These are phyloP conservation scores for Diospyros lotus DNA, from an alignment of 148 eudicot genomes.

Conservation along the genomic window DNA sequence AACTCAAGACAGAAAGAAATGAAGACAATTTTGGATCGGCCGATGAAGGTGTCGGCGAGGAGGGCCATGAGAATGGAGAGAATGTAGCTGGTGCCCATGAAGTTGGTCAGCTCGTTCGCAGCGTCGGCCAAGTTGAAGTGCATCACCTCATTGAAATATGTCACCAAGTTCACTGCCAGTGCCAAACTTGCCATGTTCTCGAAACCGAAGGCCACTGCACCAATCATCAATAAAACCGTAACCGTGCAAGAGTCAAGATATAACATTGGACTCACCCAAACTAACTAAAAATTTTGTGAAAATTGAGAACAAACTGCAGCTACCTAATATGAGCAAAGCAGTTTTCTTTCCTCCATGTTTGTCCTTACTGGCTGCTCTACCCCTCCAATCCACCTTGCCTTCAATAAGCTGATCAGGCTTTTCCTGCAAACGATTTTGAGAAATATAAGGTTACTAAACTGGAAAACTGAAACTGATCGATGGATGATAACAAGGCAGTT, in stretches of 20 bases:
- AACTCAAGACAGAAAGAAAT: constrained; percentile 31
- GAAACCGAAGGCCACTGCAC: constrained; percentile 28
- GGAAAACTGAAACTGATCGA: background rate
- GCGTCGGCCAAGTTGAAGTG: constrained; percentile 33
- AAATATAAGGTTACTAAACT: background rate
- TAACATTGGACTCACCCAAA: too few relatives aligned
- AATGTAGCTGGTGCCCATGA: constrained; percentile 36
- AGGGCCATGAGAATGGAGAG: constrained; percentile 31
- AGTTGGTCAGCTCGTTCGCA: constrained; percentile 39
- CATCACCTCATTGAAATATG: constrained; percentile 37
- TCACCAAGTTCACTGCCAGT: constrained; percentile 34
- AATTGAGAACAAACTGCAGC: too few relatives aligned
- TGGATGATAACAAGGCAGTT: background rate
- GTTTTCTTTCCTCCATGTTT: constrained; percentile 41
- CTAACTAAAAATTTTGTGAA: background rate
- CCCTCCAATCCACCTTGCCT: constrained; percentile 54
- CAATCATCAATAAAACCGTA: background rate
- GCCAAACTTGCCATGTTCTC: constrained; percentile 42
- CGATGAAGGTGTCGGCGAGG: constrained; percentile 38
- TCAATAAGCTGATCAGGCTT: constrained; percentile 22
- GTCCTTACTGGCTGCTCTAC: constrained; percentile 33
- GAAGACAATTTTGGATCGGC: constrained; percentile 29
- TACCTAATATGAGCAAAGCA: constrained; percentile 32
- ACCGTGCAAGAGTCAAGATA: background rate
- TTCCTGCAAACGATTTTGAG: constrained; percentile 19